Evolutionary conservation across 2,329 filamentous ascomycete species (phyloP).

Genomic region (Arthroderma sp.): DNA sequence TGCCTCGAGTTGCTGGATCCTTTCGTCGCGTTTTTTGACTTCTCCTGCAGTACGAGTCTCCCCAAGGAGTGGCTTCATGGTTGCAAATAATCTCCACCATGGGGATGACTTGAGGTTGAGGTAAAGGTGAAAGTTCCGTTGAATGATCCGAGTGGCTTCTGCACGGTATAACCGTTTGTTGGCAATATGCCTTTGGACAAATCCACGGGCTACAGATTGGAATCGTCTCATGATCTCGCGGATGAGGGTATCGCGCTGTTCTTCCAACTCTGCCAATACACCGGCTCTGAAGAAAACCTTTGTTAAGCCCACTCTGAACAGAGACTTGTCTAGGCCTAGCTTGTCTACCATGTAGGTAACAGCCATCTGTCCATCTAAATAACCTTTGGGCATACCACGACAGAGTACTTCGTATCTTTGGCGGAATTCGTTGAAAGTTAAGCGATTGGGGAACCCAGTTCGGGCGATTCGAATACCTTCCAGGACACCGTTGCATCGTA

Average conservation of each 20-base stretch:
- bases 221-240: conserved; percentile 88
- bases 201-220: conserved; percentile 83
- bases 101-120: conserved; percentile 80
- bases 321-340: conserved; percentile 67
- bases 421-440: conserved; percentile 86
- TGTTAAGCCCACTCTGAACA: conserved; percentile 87
- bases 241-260: conserved; percentile 84
- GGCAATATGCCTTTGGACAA: conserved; percentile 72
- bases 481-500: conserved; percentile 98
- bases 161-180: conserved; percentile 90
- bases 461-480: conserved; percentile 95
- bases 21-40: conserved; percentile 87
- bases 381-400: conserved; percentile 73
- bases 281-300: conserved; percentile 98
- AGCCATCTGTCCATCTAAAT: conserved; percentile 77
- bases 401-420: conserved; percentile 94
- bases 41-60: conserved; percentile 84
- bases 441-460: conserved; percentile 88
- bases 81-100: conserved; percentile 92
- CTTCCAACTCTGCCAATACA: conserved; percentile 90
- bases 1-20: conserved; percentile 74
- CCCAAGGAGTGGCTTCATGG: conserved; percentile 90
- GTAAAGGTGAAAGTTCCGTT: conserved; percentile 87
- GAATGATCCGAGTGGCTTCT: conserved; percentile 88
- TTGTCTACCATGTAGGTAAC: conserved; percentile 81